Conservation (phyloP, 495 filamentous ascomycete species). For the Xylaria intraflava region DNA sequence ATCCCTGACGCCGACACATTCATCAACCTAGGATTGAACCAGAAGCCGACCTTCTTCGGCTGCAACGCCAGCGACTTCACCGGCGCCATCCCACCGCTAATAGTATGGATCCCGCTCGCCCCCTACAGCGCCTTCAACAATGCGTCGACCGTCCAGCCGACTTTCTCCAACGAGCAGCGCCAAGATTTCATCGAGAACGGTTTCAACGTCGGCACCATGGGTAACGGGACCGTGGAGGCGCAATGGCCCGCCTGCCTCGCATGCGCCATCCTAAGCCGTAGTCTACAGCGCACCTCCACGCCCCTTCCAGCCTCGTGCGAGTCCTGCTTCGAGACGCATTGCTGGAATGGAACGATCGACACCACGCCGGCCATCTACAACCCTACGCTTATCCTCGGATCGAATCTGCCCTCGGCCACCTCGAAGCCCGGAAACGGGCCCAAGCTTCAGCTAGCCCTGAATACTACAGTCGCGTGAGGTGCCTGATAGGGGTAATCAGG, state of each 20-base stretch:
- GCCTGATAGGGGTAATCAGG: too few relatives aligned
- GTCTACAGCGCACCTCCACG: conserved; percentile 59
- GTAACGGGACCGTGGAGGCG: conserved; percentile 64
- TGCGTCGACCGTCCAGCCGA: conserved; percentile 60
- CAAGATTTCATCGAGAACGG: conserved; percentile 79
- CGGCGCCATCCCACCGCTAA: conserved; percentile 50
- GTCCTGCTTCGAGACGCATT: conserved; percentile 72
- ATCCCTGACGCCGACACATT: conserved; percentile 83
- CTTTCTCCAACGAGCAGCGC: conserved; percentile 56
- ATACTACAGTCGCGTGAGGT: too few relatives aligned
- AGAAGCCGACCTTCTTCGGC: conserved; percentile 85
- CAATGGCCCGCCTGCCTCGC: conserved; percentile 77
- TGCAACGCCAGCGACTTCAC: conserved; percentile 69
- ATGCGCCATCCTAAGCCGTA: conserved; percentile 73
- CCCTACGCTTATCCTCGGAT: conserved; percentile 23
- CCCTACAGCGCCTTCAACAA: conserved; percentile 73
- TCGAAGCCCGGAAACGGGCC: too few relatives aligned
- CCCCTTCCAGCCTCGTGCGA: conserved; percentile 59
- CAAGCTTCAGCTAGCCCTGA: too few relatives aligned
- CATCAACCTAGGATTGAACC: conserved; percentile 79
- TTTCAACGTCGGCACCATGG: conserved; percentile 72
- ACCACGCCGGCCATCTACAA: conserved; percentile 29
- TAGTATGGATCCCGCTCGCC: conserved; percentile 87
- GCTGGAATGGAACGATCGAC: conserved; percentile 74
- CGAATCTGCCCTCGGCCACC: too few relatives aligned